Evolutionary conservation across 176 grass and related monocot genomes (phyloP).

Genomic region (Phyllostachys edulis): DNA sequence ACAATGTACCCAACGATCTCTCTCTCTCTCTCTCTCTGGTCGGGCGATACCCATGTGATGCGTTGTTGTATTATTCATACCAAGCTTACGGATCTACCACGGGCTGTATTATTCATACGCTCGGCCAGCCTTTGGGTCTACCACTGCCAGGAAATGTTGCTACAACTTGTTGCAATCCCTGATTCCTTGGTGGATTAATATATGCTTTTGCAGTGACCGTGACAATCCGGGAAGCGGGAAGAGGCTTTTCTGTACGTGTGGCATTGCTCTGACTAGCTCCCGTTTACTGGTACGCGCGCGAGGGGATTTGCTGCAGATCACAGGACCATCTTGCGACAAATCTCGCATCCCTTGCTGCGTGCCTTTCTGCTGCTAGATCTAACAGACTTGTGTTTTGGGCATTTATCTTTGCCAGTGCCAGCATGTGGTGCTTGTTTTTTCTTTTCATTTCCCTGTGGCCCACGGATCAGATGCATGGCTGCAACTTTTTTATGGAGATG

Average conservation of each 20-base stretch:
- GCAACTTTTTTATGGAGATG: background rate
- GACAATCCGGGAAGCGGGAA: background rate
- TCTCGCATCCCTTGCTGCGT: background rate
- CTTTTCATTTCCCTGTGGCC: background rate
- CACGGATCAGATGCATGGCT: background rate
- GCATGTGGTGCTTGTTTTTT: background rate
- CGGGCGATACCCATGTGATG: background rate
- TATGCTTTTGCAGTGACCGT: background rate
- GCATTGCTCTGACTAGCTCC: background rate
- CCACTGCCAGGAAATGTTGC: background rate
- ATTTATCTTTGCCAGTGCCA: constrained; percentile 15
- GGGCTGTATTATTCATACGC: background rate
- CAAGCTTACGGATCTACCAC: constrained; percentile 22
- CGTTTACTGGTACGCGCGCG: background rate
- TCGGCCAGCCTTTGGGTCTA: background rate
- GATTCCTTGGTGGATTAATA: background rate
- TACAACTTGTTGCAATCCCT: too few relatives aligned
- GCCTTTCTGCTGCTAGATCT: constrained; percentile 23
- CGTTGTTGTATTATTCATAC: background rate
- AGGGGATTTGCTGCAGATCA: background rate
- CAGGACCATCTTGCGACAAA: background rate
- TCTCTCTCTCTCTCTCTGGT: background rate
- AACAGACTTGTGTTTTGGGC: background rate
- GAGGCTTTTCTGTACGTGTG: background rate
- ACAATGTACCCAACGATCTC: background rate